A percentile compares a stretch with the other conserved stretches of the same genome.
phyloP scores from a whole-genome alignment of 177 flowering plant species.

The Tripterygium wilfordii region DNA sequence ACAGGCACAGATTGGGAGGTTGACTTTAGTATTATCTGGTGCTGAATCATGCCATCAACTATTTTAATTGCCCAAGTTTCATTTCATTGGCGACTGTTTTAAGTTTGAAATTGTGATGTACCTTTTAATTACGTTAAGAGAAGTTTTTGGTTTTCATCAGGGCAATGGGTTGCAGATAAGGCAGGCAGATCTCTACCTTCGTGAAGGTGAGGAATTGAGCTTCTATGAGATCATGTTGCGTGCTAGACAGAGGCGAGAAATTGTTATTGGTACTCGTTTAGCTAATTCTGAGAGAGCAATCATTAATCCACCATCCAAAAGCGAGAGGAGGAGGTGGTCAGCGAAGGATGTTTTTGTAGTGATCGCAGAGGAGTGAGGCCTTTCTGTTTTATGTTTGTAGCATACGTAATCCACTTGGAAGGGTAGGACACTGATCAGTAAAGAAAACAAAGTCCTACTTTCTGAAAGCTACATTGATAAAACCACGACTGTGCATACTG shows the following conservation, averaged over 20 bases:
- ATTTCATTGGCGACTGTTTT: no score
- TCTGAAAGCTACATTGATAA: no score
- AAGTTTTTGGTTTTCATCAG: constrained; percentile 20
- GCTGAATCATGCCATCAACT: no score
- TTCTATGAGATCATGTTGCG: constrained; percentile 70
- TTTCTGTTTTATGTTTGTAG: no score
- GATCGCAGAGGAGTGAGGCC: constrained; percentile 72
- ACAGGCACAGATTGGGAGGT: no score
- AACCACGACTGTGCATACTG: no score
- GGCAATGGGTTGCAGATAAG: constrained; percentile 82
- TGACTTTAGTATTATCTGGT: no score
- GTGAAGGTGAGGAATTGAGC: constrained; percentile 67
- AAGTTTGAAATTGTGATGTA: background rate
- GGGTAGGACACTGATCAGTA: no score
- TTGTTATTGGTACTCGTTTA: constrained; percentile 60
- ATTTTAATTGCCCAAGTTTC: no score
- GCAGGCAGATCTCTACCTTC: constrained; percentile 63
- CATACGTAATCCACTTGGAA: no score
- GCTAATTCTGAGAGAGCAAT: constrained; percentile 64
- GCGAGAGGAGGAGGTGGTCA: constrained; percentile 57
- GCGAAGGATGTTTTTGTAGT: constrained; percentile 60
- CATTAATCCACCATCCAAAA: constrained; percentile 69
- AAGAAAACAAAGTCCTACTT: no score
- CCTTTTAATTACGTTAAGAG: background rate
- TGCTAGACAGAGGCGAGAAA: constrained; percentile 71